Base-by-base conservation (phyloP, 2,329 filamentous ascomycete genomes). In the Fusarium sp. region DNA sequence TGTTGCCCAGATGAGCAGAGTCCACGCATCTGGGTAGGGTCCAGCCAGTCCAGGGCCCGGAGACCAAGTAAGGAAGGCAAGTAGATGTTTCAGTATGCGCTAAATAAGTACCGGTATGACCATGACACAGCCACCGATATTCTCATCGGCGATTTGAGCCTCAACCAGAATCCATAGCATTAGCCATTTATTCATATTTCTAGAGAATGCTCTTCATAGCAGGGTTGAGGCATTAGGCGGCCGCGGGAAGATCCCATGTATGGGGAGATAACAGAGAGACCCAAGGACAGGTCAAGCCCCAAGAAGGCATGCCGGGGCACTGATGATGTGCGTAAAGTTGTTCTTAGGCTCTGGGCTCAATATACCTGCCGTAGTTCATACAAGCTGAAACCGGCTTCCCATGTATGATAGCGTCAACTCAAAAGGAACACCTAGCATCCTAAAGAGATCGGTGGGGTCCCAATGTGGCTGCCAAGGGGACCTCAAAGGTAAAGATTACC, bases 121-220 rank as follows among this genome's bases (percentile, higher is more conserved):
- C 42, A 49, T 58, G 44, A 25, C 35, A 43, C 43, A 44, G 32
- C 33, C 52, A 30, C 32, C 35, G 53, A 64, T 58, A 53, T 40
- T 33, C 49, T 67, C 60, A 60, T 65, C 61, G 58, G 49, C 52
- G 60, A 62, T 70, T 74, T 77, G 66, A 77, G 68, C 65, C 75
- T 77, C 75, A 75, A 69, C 30, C 54, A 54, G 53, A 43, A 37
- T 56, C 57, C 49, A 63, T 21, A 49, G 40, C 18, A 35, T 25
- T 47, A 18, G 62, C 61, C 61, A 38, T 35, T n/a, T 35, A 33
- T 67, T 62, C 64, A 35, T 64, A 21, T 33, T 60, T 59, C 59
- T 63, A 44, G 57, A 64, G 50, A 62, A 58, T 64, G 50, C 47
- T 62, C 59, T 57, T 54, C 37, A 44, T 52, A 42, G 56, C 28